Base-by-base conservation (phyloP, 306 rosid species). In the Gynostemma pentaphyllum region DNA sequence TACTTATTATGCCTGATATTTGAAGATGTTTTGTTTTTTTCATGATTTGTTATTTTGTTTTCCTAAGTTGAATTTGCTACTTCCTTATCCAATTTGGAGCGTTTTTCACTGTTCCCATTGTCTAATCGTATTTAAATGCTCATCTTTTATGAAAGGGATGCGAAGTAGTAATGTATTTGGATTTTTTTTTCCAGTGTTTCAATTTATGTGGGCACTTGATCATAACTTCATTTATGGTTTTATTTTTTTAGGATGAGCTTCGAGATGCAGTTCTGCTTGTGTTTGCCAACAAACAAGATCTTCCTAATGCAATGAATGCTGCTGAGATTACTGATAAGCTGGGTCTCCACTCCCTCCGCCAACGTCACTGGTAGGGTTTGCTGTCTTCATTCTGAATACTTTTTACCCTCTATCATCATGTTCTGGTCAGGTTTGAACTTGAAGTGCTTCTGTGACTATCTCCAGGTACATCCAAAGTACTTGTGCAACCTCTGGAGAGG, bases 381-480 rank as follows among this genome's bases (percentile, higher is more conserved):
- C 65, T 45, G 8, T 64, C 63, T 51, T 21, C 28, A 49, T 42
- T 24, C 49, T 28, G 8, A 21, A 39, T 41, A 26, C n/a, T 0
- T 45, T 9, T 57, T 29, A n/a, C 41, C 41, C 13, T 39, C 27
- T 14, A 45, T 54, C 41, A 7, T 18, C 9, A 30, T 21, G 49
- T 13, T 64, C 14, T 24, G 45, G 34, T 61, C 49, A 61, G 6
- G 44, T 15, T 24, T 4, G 14, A 41, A 40, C 8, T 24, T 4
- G 14, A 41, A 40, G 36, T 29, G 24, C 41, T 23, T 40, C 66
- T 32, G 6, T 59, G 32, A 21, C 36, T 36, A 68, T 75, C 66
- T 71, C 47, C 87, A 94, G 99, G 99, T 94, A 94, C 82, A 92
- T 92, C 76, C 99, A 92, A 86, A 92, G 99, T 87, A 92, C 99